Percentiles rank a stretch among this genome's conserved stretches.
phyloP scores from a whole-genome alignment of 306 rosid genomes.

The Trifolium subterraneum region DNA sequence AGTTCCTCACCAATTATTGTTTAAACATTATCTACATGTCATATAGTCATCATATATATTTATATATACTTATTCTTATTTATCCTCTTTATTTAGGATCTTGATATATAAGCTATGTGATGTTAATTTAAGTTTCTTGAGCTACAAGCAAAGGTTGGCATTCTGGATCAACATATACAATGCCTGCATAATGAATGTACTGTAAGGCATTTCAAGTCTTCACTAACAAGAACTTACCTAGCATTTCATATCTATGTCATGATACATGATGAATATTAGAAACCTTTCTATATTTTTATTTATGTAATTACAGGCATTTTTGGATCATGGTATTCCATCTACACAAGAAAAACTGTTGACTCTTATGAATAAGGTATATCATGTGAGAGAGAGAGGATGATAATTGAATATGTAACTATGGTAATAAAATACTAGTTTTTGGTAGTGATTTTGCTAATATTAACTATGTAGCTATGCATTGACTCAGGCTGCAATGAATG shows the following conservation, averaged over 20 bases:
- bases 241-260: background rate
- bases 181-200: slow-evolving; percentile 98
- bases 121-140: slow-evolving; percentile 74
- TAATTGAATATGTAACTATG: background rate
- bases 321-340: slow-evolving; percentile 83
- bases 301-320: slow-evolving; percentile 71
- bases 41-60: background rate
- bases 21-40: slow-evolving; percentile 5
- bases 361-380: slow-evolving; percentile 91
- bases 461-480: slow-evolving; percentile 20
- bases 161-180: slow-evolving; percentile 97
- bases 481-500: slow-evolving; percentile 77
- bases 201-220: slow-evolving; percentile 66
- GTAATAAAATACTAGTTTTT: background rate
- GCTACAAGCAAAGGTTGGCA: slow-evolving; percentile 88
- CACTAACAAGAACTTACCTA: background rate
- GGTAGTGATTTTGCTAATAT: slow-evolving; percentile 16
- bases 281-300: slow-evolving; percentile 15
- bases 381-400: background rate
- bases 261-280: slow-evolving; percentile 3
- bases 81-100: slow-evolving; percentile 48
- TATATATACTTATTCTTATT: background rate
- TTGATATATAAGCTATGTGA: slow-evolving; percentile 67
- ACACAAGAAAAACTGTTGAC: slow-evolving; percentile 69
- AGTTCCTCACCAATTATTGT: background rate